Base-by-base conservation (phyloP, 1,139 yeast species). In the Suhomyces ambrosiae region DNA sequence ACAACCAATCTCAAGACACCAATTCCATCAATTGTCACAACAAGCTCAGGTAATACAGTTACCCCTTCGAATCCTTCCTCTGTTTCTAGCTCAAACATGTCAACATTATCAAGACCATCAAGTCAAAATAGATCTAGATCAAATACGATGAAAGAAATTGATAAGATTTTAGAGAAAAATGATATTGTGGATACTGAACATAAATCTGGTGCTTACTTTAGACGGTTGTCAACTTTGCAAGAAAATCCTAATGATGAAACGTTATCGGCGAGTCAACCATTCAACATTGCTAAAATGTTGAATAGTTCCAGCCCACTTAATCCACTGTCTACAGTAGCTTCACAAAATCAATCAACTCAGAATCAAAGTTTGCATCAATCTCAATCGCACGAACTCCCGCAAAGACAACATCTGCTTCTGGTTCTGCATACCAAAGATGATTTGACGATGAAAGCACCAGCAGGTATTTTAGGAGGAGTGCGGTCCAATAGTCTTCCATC, bases 201-300 rank as follows among this genome's bases (percentile, higher is more conserved):
- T 43, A 74, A 74, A 54, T 75, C 79, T 36, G 80, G 81, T 11
- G 89, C 87, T 24, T 84, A 83, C 53, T 83, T 84, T 54, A 71
- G 85, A 48, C 69, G 94, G 42, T 60, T 85, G 32, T 82, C 92
- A 1, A 80, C 86, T 0, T 60, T 85, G 22, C 85, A 82, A 17
- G 92, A 82, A 48, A 72, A 68, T 38, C 74, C 74, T n/a, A 48
- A 45, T 5, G 71, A 64, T 40, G 73, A 65, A 37, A 36, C 40
- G 12, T 24, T 34, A 22, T 34, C 46, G 7, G 16, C 34, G 4
- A 23, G 14, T 28, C 12, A 17, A 8, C 5, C 14, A 24, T 23
- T 19, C 7, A 17, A 23, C 7, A 12, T 22, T 3, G 4, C 23
- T 8, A 30, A 22, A 14, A 16, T 18, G 13, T 10, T 23, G 7